A percentile compares a stretch with the other conserved stretches of the same genome.
Evolutionary conservation across 352 stramenopile genomes (phyloP).

Genomic region (Phytophthora meadii): DNA sequence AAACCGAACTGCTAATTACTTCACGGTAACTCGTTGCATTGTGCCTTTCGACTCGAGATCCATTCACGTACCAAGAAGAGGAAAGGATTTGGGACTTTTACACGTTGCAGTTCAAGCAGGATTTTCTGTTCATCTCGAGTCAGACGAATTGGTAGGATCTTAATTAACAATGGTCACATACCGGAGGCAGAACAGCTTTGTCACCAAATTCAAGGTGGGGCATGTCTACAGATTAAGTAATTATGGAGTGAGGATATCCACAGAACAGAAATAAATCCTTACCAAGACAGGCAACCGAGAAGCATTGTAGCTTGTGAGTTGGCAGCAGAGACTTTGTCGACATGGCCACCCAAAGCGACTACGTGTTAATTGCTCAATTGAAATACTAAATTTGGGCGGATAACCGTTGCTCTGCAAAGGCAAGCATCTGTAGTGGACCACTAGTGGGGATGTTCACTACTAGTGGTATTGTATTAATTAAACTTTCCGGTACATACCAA

Average conservation of each 20-base stretch:
- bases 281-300: slow-evolving; percentile 68
- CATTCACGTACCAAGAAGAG: slow-evolving; percentile 49
- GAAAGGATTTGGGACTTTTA: slow-evolving; percentile 61
- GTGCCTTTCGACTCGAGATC: background rate
- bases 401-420: too few species aligned
- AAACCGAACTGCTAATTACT: background rate
- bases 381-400: background rate
- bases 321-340: slow-evolving; percentile 12
- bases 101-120: slow-evolving; percentile 58
- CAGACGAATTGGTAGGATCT: background rate
- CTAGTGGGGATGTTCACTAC: too few species aligned
- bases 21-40: background rate
- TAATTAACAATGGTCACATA: slow-evolving; percentile 9
- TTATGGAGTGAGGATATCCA: background rate
- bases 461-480: too few species aligned
- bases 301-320: slow-evolving; percentile 57
- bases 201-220: slow-evolving; percentile 71
- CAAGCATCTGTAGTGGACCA: too few species aligned
- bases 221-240: slow-evolving; percentile 44
- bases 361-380: background rate
- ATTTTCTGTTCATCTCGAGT: slow-evolving; percentile 42
- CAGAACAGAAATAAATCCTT: background rate
- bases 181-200: slow-evolving; percentile 64
- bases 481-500: too few species aligned
- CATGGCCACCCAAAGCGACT: background rate